Evolutionary conservation across 1,284 basidiomycete species (phyloP).

Genomic region (Filobasidium uniguttulatum): DNA sequence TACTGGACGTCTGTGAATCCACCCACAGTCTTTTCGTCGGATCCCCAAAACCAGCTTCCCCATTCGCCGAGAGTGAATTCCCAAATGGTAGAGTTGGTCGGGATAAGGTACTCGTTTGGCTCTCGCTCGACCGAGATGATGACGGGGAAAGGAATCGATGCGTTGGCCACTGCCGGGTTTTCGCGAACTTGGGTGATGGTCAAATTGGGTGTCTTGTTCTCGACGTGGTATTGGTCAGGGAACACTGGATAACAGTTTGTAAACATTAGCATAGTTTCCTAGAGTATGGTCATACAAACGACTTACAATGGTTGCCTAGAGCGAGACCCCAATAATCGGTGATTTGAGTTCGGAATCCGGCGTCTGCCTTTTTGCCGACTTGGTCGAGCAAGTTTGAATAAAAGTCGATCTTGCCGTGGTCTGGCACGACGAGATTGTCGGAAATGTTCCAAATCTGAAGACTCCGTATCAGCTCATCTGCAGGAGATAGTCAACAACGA

Average conservation of each 20-base stretch:
- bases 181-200: slow-evolving; percentile 24
- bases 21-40: slow-evolving; percentile 17
- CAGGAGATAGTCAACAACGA: no score
- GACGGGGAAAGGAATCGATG: slow-evolving; percentile 34
- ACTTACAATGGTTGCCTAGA: slow-evolving; percentile 12
- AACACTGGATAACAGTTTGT: slow-evolving; percentile 27
- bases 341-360: slow-evolving; percentile 33
- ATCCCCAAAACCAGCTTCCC: slow-evolving; percentile 33
- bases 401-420: slow-evolving; percentile 33
- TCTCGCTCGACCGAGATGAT: slow-evolving; percentile 42
- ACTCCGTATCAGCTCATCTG: no score
- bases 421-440: slow-evolving; percentile 38
- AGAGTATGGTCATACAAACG: neutral
- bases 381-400: slow-evolving; percentile 34
- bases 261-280: neutral
- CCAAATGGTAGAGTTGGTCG: slow-evolving; percentile 38
- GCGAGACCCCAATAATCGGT: slow-evolving; percentile 15
- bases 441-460: slow-evolving; percentile 38
- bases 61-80: slow-evolving; percentile 42
- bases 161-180: slow-evolving; percentile 21
- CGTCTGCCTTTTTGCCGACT: slow-evolving; percentile 27
- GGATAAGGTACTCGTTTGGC: slow-evolving; percentile 33
- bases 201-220: slow-evolving; percentile 30
- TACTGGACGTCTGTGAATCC: slow-evolving; percentile 34
- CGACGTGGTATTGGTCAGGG: slow-evolving; percentile 26